phyloP scores from a whole-genome alignment of 2,329 filamentous ascomycete species.

The Verticillium nonalfalfae region DNA sequence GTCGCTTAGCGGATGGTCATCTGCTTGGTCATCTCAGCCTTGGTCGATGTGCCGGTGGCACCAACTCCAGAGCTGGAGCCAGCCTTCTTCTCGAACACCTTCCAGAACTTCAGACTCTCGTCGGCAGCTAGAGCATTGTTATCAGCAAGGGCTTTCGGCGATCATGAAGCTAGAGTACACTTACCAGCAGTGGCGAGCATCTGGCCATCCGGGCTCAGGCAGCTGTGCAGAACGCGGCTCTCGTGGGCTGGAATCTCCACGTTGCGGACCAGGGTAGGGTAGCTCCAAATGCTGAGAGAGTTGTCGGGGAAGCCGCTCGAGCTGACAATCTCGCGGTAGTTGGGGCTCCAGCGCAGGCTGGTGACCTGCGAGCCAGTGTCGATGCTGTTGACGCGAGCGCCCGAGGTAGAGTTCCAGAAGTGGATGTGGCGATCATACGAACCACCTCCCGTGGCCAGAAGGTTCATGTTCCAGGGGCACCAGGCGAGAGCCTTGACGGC shows the following conservation, averaged over 20 bases:
- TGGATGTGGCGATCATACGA: constrained; percentile 97
- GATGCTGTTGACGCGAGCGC: constrained; percentile 97
- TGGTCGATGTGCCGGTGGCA: constrained; percentile 62
- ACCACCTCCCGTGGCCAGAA: constrained; percentile 91
- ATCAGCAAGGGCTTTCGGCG: constrained; percentile 16
- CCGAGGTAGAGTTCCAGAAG: constrained; percentile 99
- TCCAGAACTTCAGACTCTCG: constrained; percentile 99
- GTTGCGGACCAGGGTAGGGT: constrained; percentile 93
- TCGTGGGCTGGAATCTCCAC: constrained; percentile 97
- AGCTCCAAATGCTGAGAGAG: constrained; percentile 98
- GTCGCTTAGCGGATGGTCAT: constrained; percentile 77
- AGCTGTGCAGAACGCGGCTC: constrained; percentile 93
- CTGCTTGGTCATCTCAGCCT: constrained; percentile 85
- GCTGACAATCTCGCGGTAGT: constrained; percentile 97
- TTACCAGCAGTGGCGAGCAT: constrained; percentile 79
- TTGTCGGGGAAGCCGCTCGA: constrained; percentile 99
- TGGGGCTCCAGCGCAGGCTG: constrained; percentile 89
- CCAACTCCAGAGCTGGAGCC: constrained; percentile 64
- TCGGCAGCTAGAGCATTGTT: constrained; percentile 57
- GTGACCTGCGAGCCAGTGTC: constrained; percentile 98
- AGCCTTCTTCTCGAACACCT: constrained; percentile 98
- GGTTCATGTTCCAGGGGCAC: constrained; percentile 98
- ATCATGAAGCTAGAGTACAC: too few species aligned
- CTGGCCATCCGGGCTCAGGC: constrained; percentile 93
- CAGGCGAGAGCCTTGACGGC: constrained; percentile 97